Evolutionary conservation across 495 filamentous ascomycete species (phyloP).

Genomic region (Tetracladium setigerum): DNA sequence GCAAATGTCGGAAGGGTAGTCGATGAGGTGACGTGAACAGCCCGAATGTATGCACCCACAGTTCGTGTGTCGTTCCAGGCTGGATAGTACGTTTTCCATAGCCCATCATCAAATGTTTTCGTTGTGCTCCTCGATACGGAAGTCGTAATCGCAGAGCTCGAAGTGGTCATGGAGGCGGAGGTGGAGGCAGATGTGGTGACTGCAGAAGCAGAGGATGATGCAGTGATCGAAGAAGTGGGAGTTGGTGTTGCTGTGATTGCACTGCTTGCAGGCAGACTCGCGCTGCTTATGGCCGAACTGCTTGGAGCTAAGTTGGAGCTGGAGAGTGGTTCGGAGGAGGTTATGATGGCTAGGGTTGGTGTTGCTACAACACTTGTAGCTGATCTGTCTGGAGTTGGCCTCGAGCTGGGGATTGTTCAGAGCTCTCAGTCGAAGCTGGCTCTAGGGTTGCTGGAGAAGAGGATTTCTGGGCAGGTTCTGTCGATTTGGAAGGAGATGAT

Average conservation of each 20-base stretch:
- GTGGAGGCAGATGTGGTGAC: neutral
- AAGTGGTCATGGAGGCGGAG: neutral
- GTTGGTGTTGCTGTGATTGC: neutral
- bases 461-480: neutral
- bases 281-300: no score
- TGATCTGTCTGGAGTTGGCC: no score
- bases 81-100: constrained; percentile 24
- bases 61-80: constrained; percentile 5
- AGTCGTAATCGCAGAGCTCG: neutral
- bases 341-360: no score
- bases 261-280: no score
- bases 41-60: no score
- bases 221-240: neutral
- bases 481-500: neutral
- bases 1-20: no score
- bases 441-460: neutral
- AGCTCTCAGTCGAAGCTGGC: neutral
- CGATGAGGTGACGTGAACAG: no score
- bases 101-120: constrained; percentile 18
- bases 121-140: neutral
- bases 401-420: neutral
- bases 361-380: no score
- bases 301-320: no score
- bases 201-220: neutral
- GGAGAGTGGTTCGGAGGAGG: no score